Evolutionary conservation across 352 stramenopile genomes (phyloP).

Genomic region (Phytophthora pistaciae): DNA sequence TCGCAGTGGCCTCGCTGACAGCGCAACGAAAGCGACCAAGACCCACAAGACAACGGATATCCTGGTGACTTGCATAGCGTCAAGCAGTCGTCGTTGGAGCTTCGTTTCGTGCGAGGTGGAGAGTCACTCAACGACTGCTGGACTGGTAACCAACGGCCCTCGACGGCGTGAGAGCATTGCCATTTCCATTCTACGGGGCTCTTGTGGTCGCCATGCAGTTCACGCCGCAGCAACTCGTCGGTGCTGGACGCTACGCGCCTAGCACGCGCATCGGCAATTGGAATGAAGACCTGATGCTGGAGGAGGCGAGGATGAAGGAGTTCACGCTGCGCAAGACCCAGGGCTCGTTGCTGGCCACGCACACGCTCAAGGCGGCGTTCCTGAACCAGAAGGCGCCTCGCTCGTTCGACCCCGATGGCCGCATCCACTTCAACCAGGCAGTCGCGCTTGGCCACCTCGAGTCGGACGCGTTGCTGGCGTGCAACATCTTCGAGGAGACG

Average conservation of each 20-base stretch:
- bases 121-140: conserved; percentile 25
- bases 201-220: conserved; percentile 73
- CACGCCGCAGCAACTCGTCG: conserved; percentile 91
- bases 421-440: conserved; percentile 64
- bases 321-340: conserved; percentile 85
- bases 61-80: conserved; percentile 15
- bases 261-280: conserved; percentile 90
- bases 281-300: conserved; percentile 92
- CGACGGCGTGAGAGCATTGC: not conserved
- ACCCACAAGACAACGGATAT: conserved; percentile 29
- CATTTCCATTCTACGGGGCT: not conserved
- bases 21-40: conserved; percentile 3
- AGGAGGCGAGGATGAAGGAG: conserved; percentile 88
- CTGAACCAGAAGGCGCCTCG: conserved; percentile 72
- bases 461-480: conserved; percentile 59
- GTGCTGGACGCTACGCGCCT: conserved; percentile 81
- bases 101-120: conserved; percentile 23
- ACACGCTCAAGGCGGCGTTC: conserved; percentile 85
- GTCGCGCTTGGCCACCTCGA: conserved; percentile 65
- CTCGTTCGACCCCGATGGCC: conserved; percentile 47
- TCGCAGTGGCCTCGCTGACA: not conserved
- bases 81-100: not conserved
- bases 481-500: conserved; percentile 89
- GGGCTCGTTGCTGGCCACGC: conserved; percentile 79
- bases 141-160: conserved; percentile 37